Conservation (phyloP, 805 yeast species). For the Starmerella kuoi region DNA sequence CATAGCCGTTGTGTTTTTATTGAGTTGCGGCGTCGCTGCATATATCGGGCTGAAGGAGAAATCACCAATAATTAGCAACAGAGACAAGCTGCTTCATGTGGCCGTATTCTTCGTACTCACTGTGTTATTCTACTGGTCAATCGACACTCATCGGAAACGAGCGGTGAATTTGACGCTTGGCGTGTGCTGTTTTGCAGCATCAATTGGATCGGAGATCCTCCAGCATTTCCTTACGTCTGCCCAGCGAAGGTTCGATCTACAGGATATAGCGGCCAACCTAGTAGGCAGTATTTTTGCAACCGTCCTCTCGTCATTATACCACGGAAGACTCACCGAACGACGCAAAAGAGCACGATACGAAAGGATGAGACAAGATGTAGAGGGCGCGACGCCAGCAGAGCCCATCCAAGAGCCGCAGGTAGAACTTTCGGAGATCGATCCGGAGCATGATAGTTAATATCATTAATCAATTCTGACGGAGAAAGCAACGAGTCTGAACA, state of each 20-base stretch:
- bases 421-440: constrained; percentile 21
- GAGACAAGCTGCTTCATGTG: constrained; percentile 30
- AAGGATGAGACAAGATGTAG: constrained; percentile 22
- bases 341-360: constrained; percentile 26
- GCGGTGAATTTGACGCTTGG: constrained; percentile 28
- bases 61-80: constrained; percentile 30
- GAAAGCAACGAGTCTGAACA: no score
- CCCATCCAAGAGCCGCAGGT: constrained; percentile 11
- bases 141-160: constrained; percentile 31
- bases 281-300: constrained; percentile 29
- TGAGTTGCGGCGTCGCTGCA: constrained; percentile 15
- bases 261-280: constrained; percentile 31
- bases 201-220: constrained; percentile 32
- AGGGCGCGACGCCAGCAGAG: constrained; percentile 10
- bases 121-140: constrained; percentile 33
- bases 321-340: constrained; percentile 27
- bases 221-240: constrained; percentile 26
- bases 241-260: constrained; percentile 29
- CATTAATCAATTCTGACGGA: no score
- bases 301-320: constrained; percentile 28
- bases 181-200: constrained; percentile 29
- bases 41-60: constrained; percentile 23
- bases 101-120: constrained; percentile 30
- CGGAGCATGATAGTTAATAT: no score
- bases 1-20: constrained; percentile 20